Base-by-base conservation (phyloP, 306 rosid genomes). In the Acacia crassicarpa region DNA sequence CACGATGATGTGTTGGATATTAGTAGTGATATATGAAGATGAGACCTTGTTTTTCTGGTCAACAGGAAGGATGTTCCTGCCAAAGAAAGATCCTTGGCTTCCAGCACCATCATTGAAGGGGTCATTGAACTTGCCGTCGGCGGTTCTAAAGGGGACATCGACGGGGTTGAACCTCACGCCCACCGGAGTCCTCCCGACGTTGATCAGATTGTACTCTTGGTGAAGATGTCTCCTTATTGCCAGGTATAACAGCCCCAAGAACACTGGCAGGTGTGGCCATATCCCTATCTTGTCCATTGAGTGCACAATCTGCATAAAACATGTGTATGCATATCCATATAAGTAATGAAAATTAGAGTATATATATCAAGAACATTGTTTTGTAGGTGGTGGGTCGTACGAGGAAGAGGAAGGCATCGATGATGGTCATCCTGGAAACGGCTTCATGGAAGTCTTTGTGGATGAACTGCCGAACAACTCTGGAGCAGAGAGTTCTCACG, bases 51-150 rank as follows among this genome's bases (percentile, higher is more conserved):
- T 40, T 32, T 87, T 87, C 66, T 88, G 91, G 54, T 85, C 79
- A 5, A 84, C 86, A 0, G 94, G 94, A 6, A 80, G 87, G 33
- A 88, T 2, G 10, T 91, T 91, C 74, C 94, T 85, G 44, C 94
- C 94, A 82, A 91, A 85, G 81, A 91, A 89, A 33, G 87, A 74
- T 0, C 92, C 94, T 43, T 87, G 73, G 63, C 87, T 76, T 13
- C 91, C 94, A 53, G 78, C 91, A 44, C 13, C 87, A 33, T 89
- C 91, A 51, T 89, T 80, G 83, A 91, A 89, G 19, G 92, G 94
- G 13, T 91, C 94, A 38, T 87, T 91, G 23, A 4, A 87, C 48
- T 75, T 69, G 78, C 92, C 94, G 23, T 91, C 78, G 33, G 79
- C 81, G 0, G 91, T 85, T 67, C 94, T 79, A 41, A 33, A 91